phyloP scores from a whole-genome alignment of 2,329 filamentous ascomycete species.

The Cordyceps fumosorosea region DNA sequence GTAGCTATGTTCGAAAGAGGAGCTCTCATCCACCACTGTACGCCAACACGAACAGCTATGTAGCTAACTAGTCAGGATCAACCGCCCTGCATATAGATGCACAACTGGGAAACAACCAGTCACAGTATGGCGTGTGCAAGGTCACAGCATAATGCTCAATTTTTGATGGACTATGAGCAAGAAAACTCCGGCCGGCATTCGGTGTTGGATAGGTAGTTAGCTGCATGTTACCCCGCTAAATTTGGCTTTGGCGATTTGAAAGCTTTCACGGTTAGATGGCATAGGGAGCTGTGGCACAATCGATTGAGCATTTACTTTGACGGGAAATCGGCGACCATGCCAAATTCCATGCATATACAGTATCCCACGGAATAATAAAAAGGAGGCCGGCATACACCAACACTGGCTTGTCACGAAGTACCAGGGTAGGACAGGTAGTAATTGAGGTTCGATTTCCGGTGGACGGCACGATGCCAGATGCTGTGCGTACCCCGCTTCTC shows the following conservation, averaged over 20 bases:
- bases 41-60: too few species aligned
- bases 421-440: too few species aligned
- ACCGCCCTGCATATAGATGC: not conserved
- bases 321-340: not conserved
- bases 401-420: not conserved
- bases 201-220: not conserved
- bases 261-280: not conserved
- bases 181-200: constrained; percentile 6
- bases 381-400: not conserved
- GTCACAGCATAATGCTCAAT: not conserved
- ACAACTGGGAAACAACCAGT: not conserved
- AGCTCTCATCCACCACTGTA: too few species aligned
- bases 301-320: not conserved
- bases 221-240: constrained; percentile 1
- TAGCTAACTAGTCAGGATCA: not conserved
- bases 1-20: too few species aligned
- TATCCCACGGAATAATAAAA: not conserved
- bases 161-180: not conserved
- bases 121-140: not conserved
- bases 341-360: not conserved
- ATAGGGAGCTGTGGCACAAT: not conserved
- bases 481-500: constrained; percentile 1
- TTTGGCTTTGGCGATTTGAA: not conserved
- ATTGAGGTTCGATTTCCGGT: not conserved
- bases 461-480: not conserved